Percentiles rank a stretch among this genome's conserved stretches.
These are phyloP conservation scores for Leishmania martiniquensis DNA, from an alignment of 208 protist genomes.

Conservation along the genomic window DNA sequence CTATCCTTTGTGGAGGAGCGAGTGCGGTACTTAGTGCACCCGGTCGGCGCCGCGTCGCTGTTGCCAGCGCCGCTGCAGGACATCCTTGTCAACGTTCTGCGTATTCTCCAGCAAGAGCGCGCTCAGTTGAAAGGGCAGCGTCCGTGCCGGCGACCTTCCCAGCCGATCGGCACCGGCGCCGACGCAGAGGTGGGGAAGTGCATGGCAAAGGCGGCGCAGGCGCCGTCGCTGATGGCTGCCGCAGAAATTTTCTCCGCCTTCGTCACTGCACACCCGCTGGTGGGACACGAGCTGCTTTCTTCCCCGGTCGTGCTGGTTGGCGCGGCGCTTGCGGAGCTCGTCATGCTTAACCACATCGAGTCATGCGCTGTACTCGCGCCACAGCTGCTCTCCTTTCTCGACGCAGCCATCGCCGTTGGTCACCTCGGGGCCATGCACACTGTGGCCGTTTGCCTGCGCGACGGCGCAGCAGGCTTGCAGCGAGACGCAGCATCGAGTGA, in stretches of 20 bases:
- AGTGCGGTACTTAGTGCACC: conserved; percentile 15
- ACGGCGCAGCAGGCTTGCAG: conserved; percentile 49
- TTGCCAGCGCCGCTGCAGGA: conserved; percentile 13
- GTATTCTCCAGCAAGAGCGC: conserved; percentile 22
- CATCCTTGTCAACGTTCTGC: conserved; percentile 19
- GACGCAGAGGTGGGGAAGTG: conserved; percentile 19
- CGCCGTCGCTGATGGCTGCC: conserved; percentile 8
- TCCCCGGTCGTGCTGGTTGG: conserved; percentile 37
- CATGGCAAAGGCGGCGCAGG: conserved; percentile 19
- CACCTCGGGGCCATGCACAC: conserved; percentile 76
- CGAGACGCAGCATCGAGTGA: conserved; percentile 47
- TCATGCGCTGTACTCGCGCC: not conserved
- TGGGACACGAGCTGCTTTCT: not conserved
- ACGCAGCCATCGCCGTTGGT: conserved; percentile 41
- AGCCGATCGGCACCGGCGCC: not conserved
- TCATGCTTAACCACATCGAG: conserved; percentile 8
- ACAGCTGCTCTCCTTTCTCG: conserved; percentile 37
- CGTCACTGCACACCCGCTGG: conserved; percentile 5
- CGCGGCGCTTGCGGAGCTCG: conserved; percentile 47
- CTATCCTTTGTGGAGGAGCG: conserved; percentile 14
- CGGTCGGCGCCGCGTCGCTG: not conserved
- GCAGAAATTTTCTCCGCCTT: conserved; percentile 15
- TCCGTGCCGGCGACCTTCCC: conserved; percentile 19
- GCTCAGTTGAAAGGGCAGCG: conserved; percentile 27
- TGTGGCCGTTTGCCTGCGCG: conserved; percentile 65